Percentiles rank a stretch among this genome's conserved stretches.
Conservation (phyloP, 768 basidiomycete species). For the Rhizopogon roseolus region DNA sequence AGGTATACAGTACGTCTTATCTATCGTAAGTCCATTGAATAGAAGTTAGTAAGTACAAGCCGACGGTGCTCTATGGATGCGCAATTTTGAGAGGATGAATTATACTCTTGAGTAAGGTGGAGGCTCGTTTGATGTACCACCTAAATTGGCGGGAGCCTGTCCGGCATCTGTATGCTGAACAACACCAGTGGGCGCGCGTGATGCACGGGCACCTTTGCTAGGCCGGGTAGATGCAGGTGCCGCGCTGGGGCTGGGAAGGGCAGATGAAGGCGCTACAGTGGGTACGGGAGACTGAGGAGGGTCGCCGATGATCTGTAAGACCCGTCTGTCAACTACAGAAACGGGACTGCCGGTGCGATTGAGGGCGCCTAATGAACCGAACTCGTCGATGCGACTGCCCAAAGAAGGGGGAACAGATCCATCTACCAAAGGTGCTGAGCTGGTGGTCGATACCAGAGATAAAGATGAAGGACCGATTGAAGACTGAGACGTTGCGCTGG, state of each 20-base stretch:
- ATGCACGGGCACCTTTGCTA: too few relatives aligned
- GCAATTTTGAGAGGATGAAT: background rate
- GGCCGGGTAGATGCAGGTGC: background rate
- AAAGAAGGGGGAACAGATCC: conserved; percentile 1
- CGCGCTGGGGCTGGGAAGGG: background rate
- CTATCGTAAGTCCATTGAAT: conserved; percentile 4
- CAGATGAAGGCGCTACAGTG: background rate
- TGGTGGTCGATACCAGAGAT: conserved; percentile 14
- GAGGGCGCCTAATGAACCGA: conserved; percentile 11
- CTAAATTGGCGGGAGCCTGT: conserved; percentile 1
- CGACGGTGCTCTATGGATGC: background rate
- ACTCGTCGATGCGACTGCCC: conserved; percentile 12
- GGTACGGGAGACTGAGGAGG: conserved; percentile 14
- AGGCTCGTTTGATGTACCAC: conserved; percentile 6
- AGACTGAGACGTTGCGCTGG: conserved; percentile 1
- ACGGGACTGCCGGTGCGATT: conserved; percentile 18
- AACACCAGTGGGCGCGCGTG: conserved; percentile 6
- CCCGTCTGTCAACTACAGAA: conserved; percentile 15
- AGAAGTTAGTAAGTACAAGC: background rate
- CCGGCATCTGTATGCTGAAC: conserved; percentile 26
- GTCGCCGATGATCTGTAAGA: conserved; percentile 25
- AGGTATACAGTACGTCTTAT: background rate
- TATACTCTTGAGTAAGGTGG: conserved; percentile 19
- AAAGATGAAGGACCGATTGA: conserved; percentile 13
- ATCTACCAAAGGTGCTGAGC: background rate